A percentile compares a stretch with the other conserved stretches of the same genome.
Evolutionary conservation across 1,284 basidiomycete genomes (phyloP).

Genomic region (Phaffia rhodozyma): DNA sequence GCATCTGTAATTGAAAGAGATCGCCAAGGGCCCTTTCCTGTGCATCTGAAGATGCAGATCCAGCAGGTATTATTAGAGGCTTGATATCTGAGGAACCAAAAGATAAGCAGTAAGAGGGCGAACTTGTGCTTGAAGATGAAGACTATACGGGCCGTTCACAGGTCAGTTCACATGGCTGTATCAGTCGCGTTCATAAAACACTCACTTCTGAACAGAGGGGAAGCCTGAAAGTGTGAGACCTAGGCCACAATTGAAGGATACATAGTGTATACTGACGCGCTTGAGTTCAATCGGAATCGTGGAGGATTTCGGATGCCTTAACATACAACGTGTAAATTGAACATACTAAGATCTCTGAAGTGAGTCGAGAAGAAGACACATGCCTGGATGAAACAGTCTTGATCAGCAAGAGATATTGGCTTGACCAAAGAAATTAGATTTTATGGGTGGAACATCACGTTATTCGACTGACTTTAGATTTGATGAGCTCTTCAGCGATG

Average conservation of each 20-base stretch:
- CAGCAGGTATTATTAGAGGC: not conserved
- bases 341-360: conserved; percentile 29
- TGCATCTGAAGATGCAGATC: conserved; percentile 29
- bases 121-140: conserved; percentile 72
- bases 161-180: not conserved
- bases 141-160: conserved; percentile 36
- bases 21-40: conserved; percentile 36
- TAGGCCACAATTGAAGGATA: not conserved
- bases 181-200: conserved; percentile 24
- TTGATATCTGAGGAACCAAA: not conserved
- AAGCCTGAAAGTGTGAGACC: conserved; percentile 50
- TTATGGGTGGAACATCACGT: too few relatives aligned
- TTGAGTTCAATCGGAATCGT: not conserved
- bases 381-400: not conserved
- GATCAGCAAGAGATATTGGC: not conserved
- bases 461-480: conserved; percentile 44
- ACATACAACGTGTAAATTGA: not conserved
- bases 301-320: too few relatives aligned
- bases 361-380: conserved; percentile 90
- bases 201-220: conserved; percentile 60
- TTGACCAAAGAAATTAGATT: not conserved
- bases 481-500: conserved; percentile 74
- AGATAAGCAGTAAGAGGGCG: conserved; percentile 12
- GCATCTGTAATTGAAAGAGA: conserved; percentile 70
- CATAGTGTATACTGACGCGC: not conserved